phyloP scores from a whole-genome alignment of 192 early-diverging fungal genomes.

The Mortierella antarctica region DNA sequence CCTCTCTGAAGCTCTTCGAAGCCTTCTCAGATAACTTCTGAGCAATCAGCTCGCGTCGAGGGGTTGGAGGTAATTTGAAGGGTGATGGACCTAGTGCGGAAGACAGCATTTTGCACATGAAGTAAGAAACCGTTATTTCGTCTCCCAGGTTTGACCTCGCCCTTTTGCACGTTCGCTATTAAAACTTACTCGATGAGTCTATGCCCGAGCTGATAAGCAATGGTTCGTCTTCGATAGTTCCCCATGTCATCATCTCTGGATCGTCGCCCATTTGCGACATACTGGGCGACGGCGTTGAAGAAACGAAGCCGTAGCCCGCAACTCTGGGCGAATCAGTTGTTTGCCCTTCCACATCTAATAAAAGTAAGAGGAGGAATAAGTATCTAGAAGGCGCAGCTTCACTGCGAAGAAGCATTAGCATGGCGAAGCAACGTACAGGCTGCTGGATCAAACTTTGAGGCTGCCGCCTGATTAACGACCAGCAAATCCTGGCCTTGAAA shows the following conservation, averaged over 20 bases:
- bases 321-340: constrained; percentile 67
- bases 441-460: constrained; percentile 25
- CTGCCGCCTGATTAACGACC: constrained; percentile 35
- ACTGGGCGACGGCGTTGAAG: constrained; percentile 71
- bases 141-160: too few relatives aligned
- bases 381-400: neutral
- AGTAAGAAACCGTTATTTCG: neutral
- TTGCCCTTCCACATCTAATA: constrained; percentile 58
- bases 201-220: constrained; percentile 64
- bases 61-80: constrained; percentile 72
- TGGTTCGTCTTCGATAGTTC: constrained; percentile 84
- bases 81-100: constrained; percentile 31
- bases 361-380: constrained; percentile 18
- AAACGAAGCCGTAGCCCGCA: constrained; percentile 71
- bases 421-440: constrained; percentile 9
- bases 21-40: constrained; percentile 71
- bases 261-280: constrained; percentile 74
- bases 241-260: constrained; percentile 86
- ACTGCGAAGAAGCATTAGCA: neutral
- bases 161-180: neutral
- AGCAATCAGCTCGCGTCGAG: constrained; percentile 71
- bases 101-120: neutral
- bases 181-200: constrained; percentile 8
- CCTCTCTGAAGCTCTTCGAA: constrained; percentile 61
- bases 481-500: constrained; percentile 57